Base-by-base conservation (phyloP, 1,284 basidiomycete genomes). In the Coniophora puteana region DNA sequence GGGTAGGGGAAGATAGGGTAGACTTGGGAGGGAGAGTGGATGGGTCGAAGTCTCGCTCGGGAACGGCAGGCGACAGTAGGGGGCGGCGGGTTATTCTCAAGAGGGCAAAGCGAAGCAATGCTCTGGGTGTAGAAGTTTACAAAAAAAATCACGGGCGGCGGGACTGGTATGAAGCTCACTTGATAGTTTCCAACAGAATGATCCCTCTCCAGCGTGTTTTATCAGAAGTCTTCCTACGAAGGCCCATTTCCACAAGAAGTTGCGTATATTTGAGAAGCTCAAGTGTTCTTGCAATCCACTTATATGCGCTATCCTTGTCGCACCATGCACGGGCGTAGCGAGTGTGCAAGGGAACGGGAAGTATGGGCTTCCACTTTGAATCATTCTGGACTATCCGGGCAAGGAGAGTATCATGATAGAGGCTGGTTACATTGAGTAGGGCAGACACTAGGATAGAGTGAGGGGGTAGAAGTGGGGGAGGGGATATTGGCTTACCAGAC, bases 401-500 rank as follows among this genome's bases (percentile, higher is more conserved):
- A 26, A 93, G 76, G 10, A 94, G 67, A 2, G 88, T 86, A 59
- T 93, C 91, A 61, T 94, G 91, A 57, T 93, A 93, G 72, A 90
- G 74, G 71, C 83, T 88, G 58, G 83, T 73, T 38, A 82, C 68
- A 64, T 89, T 89, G 55, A 91, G 68, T 33, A 75, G 62, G 14
- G 85, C 74, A 8, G 85, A 83, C 40, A 89, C 86, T 89, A 47
- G 43, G 40, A 38, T 29, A 43, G 40, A n/a, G n/a, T n/a, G n/a
- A 40, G 44, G 43, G 40, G 47, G 43, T 31, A 16, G 38, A 40
- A 50, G 43, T 47, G 44, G 40, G 36, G n/a, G n/a, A n/a, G n/a
- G n/a, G n/a, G n/a, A n/a, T n/a, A n/a, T n/a, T n/a, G 38, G 86
- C 91, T 79, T 53, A 93, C 92, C 70, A 58, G 87, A 80, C 76